These are phyloP conservation scores for Pestalotiopsis sp. DNA, from an alignment of 2,329 filamentous ascomycete genomes.

Conservation along the genomic window DNA sequence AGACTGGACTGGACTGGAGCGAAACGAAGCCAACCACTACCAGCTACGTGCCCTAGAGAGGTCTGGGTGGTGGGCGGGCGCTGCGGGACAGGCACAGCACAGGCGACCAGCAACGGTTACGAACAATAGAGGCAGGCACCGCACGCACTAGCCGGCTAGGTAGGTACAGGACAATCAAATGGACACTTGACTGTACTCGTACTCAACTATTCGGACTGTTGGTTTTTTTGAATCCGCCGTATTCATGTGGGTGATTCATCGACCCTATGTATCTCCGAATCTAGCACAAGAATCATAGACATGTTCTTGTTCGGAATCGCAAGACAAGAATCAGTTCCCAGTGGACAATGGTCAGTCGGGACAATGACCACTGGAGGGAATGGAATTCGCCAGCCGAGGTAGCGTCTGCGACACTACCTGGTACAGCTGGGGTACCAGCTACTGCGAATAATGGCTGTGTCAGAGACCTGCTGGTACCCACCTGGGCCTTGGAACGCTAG, in stretches of 20 bases:
- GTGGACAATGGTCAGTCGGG: not conserved
- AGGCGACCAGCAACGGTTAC: not conserved
- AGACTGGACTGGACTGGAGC: too few species aligned
- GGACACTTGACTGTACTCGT: too few species aligned
- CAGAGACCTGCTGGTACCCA: slow-evolving; percentile 26
- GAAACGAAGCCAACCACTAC: not conserved
- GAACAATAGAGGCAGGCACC: not conserved
- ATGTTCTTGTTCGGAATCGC: not conserved
- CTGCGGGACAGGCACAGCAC: not conserved
- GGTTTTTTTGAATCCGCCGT: too few species aligned
- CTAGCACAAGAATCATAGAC: too few species aligned
- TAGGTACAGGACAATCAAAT: not conserved
- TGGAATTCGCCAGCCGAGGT: slow-evolving; percentile 1
- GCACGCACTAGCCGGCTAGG: not conserved
- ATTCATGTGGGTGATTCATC: too few species aligned
- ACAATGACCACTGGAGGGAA: not conserved
- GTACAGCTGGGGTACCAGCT: slow-evolving; percentile 28
- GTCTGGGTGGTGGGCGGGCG: not conserved
- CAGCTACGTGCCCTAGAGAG: not conserved
- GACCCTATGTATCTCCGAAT: too few species aligned
- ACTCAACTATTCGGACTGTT: too few species aligned
- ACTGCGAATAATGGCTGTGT: slow-evolving; percentile 28
- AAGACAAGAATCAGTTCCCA: not conserved
- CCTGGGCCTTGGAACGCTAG: slow-evolving; percentile 21
- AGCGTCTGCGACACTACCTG: slow-evolving; percentile 18